These are phyloP conservation scores for Coniosporium tulheliwenetii DNA, from an alignment of 2,329 filamentous ascomycete species.

Conservation along the genomic window DNA sequence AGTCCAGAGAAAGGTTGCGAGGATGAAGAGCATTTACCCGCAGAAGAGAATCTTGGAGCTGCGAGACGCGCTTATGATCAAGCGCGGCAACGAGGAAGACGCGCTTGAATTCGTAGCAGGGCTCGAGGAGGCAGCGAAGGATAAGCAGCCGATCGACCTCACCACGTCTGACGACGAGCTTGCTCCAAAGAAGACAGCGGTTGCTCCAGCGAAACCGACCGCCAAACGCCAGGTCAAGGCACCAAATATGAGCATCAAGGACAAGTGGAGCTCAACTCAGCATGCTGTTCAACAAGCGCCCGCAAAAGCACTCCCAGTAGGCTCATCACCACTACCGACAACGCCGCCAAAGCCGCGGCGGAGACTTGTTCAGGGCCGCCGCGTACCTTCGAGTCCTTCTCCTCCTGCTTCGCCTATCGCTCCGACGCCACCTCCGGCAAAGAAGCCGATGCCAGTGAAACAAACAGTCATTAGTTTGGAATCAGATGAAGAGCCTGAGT, in stretches of 20 bases:
- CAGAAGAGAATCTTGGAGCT: conserved; percentile 29
- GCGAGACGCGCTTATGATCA: conserved; percentile 32
- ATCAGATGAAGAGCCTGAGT: conserved; percentile 26
- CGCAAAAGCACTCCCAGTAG: background rate
- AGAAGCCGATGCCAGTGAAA: conserved; percentile 13
- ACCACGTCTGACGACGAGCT: conserved; percentile 24
- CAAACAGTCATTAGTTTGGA: conserved; percentile 15
- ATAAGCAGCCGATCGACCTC: conserved; percentile 11
- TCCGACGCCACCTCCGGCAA: conserved; percentile 4
- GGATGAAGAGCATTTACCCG: conserved; percentile 34
- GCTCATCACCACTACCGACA: background rate
- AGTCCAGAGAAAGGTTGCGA: conserved; percentile 33
- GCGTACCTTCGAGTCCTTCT: background rate
- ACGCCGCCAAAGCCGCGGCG: conserved; percentile 11
- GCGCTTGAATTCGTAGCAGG: conserved; percentile 32
- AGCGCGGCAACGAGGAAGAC: conserved; percentile 38
- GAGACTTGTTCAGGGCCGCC: conserved; percentile 31
- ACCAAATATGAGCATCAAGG: conserved; percentile 38
- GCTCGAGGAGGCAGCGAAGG: conserved; percentile 16
- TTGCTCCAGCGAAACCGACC: conserved; percentile 25
- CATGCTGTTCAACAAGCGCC: conserved; percentile 7
- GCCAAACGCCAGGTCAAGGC: conserved; percentile 40
- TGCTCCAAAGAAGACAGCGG: conserved; percentile 6
- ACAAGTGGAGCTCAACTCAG: conserved; percentile 40
- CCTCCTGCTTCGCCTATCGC: background rate